phyloP scores from a whole-genome alignment of 208 protist species.

The Balamuthia mandrillaris region DNA sequence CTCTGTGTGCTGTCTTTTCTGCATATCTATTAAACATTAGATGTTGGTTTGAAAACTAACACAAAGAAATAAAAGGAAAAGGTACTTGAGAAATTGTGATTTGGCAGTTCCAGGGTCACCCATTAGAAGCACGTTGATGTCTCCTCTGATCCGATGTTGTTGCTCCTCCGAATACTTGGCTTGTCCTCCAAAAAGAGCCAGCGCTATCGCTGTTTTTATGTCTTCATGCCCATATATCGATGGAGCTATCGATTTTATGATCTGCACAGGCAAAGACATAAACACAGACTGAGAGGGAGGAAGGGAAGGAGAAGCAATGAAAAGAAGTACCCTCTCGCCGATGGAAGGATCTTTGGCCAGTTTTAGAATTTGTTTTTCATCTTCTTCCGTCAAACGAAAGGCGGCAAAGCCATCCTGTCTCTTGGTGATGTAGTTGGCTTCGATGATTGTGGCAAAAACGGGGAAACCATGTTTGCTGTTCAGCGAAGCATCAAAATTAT shows the following conservation, averaged over 20 bases:
- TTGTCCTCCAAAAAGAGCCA: constrained; percentile 94
- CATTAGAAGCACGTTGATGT: constrained; percentile 99
- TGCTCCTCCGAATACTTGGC: constrained; percentile 66
- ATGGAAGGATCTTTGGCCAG: constrained; percentile 79
- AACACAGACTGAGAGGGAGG: too few species aligned
- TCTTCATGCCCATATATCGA: constrained; percentile 99
- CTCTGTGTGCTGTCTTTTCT: constrained; percentile 95
- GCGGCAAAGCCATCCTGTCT: constrained; percentile 81
- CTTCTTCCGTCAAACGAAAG: constrained; percentile 86
- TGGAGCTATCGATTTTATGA: constrained; percentile 95
- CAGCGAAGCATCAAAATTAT: constrained; percentile 94
- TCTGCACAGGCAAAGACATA: too few species aligned
- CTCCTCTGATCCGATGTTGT: constrained; percentile 96
- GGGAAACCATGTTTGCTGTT: constrained; percentile 97
- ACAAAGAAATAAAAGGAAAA: not conserved
- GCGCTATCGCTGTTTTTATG: constrained; percentile 96
- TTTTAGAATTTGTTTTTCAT: constrained; percentile 67
- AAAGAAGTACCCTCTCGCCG: constrained; percentile 11
- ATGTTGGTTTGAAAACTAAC: constrained; percentile 72
- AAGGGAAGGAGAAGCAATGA: not conserved
- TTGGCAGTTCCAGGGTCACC: constrained; percentile 98
- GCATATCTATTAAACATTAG: constrained; percentile 98
- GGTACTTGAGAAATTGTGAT: constrained; percentile 76
- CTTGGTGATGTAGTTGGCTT: constrained; percentile 93
- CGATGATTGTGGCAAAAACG: constrained; percentile 96